phyloP scores from a whole-genome alignment of 495 filamentous ascomycete species.

The Aspergillus leporis region DNA sequence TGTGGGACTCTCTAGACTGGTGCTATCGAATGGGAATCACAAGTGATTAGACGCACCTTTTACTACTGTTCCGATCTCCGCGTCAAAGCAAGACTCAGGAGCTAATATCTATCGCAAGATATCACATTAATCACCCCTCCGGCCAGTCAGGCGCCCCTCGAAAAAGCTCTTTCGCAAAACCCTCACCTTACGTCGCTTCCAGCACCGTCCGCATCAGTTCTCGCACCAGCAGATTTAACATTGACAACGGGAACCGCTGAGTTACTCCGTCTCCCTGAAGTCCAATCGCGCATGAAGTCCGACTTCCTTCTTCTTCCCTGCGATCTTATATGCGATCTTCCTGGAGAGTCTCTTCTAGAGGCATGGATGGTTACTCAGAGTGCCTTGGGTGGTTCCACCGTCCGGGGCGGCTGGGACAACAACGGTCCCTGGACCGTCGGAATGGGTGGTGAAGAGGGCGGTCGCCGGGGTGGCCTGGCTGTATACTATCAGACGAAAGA shows the following conservation, averaged over 20 bases:
- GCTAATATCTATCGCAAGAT: too few relatives aligned
- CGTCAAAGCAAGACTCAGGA: too few relatives aligned
- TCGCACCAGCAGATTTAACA: conserved; percentile 69
- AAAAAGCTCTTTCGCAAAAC: too few relatives aligned
- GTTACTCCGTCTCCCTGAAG: conserved; percentile 78
- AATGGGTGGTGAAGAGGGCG: conserved; percentile 53
- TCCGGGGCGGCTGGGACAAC: conserved; percentile 26
- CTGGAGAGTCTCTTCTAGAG: conserved; percentile 79
- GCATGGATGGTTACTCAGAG: conserved; percentile 88
- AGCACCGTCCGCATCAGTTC: conserved; percentile 67
- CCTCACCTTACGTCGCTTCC: conserved; percentile 82
- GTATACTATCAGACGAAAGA: conserved; percentile 89
- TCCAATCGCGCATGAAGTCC: conserved; percentile 64
- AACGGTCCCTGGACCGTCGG: conserved; percentile 37
- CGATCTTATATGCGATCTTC: conserved; percentile 88
- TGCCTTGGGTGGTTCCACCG: conserved; percentile 52
- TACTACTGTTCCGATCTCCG: too few relatives aligned
- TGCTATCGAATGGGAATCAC: too few relatives aligned
- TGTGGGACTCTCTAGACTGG: conserved; percentile 91
- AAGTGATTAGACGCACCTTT: too few relatives aligned
- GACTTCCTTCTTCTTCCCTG: conserved; percentile 94
- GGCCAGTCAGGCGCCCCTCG: too few relatives aligned
- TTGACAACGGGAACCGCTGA: conserved; percentile 85
- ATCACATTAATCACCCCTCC: too few relatives aligned
- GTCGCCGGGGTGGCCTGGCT: conserved; percentile 72